Evolutionary conservation across 1,139 yeast genomes (phyloP).

Genomic region (Pichia cactophila): DNA sequence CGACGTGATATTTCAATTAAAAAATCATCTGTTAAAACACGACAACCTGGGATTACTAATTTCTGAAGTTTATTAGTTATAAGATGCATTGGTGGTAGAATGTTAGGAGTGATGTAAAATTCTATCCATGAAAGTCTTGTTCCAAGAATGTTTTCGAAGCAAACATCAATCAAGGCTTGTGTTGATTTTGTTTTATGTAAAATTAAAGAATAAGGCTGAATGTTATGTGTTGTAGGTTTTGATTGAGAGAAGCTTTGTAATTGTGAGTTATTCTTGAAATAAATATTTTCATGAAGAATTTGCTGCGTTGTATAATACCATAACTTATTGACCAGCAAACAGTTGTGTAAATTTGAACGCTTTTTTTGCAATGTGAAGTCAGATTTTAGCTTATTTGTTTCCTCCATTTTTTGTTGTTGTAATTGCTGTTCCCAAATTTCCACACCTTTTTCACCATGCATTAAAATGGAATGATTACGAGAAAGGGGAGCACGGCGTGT

Average conservation of each 20-base stretch:
- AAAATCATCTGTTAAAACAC: constrained; percentile 52
- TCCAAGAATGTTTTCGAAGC: constrained; percentile 35
- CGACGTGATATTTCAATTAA: constrained; percentile 42
- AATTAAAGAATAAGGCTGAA: constrained; percentile 33
- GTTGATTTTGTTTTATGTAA: constrained; percentile 41
- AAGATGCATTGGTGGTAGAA: constrained; percentile 44
- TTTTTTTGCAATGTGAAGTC: neutral
- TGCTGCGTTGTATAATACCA: constrained; percentile 55
- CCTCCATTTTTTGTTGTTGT: neutral
- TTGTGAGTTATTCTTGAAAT: constrained; percentile 42
- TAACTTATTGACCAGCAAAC: constrained; percentile 59
- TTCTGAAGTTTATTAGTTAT: constrained; percentile 42
- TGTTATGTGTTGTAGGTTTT: neutral
- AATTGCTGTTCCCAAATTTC: constrained; percentile 36
- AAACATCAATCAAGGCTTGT: constrained; percentile 37
- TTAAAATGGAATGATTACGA: constrained; percentile 47
- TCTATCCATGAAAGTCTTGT: constrained; percentile 59
- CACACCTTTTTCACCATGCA: constrained; percentile 52
- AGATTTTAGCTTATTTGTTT: neutral
- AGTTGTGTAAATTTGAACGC: constrained; percentile 38
- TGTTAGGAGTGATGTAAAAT: constrained; percentile 72
- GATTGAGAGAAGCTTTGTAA: constrained; percentile 27
- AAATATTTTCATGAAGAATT: constrained; percentile 47
- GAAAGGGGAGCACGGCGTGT: constrained; percentile 62
- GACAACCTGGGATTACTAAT: constrained; percentile 71